Percentiles rank a stretch among this genome's conserved stretches.
phyloP scores from a whole-genome alignment of 768 basidiomycete genomes.

The Tricholoma flavovirens region DNA sequence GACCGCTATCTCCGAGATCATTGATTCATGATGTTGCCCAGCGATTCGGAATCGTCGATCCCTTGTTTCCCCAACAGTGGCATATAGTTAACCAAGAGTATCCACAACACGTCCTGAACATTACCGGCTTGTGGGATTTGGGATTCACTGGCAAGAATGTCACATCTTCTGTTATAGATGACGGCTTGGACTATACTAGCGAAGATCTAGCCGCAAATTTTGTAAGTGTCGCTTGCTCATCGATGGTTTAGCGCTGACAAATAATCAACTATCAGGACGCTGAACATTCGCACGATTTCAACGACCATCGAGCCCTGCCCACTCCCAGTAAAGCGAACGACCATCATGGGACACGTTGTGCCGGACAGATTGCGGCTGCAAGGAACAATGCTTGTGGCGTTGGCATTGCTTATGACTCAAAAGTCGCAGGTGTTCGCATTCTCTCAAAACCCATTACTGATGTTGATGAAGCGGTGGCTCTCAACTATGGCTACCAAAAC shows the following conservation, averaged over 20 bases:
- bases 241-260: not conserved
- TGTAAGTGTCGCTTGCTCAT: constrained; percentile 44
- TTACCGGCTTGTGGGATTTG: constrained; percentile 86
- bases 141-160: constrained; percentile 86
- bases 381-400: constrained; percentile 93
- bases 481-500: constrained; percentile 90
- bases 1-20: constrained; percentile 23
- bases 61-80: constrained; percentile 85
- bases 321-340: constrained; percentile 83
- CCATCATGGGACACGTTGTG: constrained; percentile 95
- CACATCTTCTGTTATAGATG: constrained; percentile 86
- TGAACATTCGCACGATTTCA: constrained; percentile 92
- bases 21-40: constrained; percentile 46
- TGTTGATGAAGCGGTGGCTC: constrained; percentile 88
- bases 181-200: constrained; percentile 87
- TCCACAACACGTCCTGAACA: constrained; percentile 85
- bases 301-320: constrained; percentile 84
- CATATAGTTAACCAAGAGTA: constrained; percentile 87
- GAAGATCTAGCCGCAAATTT: constrained; percentile 88
- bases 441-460: constrained; percentile 92
- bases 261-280: constrained; percentile 50
- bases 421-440: constrained; percentile 93
- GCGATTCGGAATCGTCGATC: constrained; percentile 71
- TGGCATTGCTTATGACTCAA: constrained; percentile 87
- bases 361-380: constrained; percentile 90